These are phyloP conservation scores for Pleoardoris graminearum DNA, from an alignment of 2,329 filamentous ascomycete genomes.

Conservation along the genomic window DNA sequence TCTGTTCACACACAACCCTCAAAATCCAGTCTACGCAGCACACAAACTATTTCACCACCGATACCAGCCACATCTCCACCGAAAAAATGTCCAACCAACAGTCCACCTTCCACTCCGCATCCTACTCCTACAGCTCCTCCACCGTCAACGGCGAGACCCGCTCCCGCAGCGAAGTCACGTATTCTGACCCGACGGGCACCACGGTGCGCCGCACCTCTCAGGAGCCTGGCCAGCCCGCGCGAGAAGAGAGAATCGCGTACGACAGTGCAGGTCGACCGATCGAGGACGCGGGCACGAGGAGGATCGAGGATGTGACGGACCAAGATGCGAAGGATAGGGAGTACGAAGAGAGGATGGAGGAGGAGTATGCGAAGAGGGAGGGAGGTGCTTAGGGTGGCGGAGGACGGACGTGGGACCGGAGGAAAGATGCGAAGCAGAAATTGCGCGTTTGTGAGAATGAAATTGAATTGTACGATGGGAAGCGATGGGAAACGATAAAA, in stretches of 20 bases:
- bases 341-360: constrained; percentile 49
- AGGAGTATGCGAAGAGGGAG: constrained; percentile 51
- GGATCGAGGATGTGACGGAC: constrained; percentile 40
- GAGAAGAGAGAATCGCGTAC: constrained; percentile 31
- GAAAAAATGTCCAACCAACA: constrained; percentile 15
- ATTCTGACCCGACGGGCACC: constrained; percentile 36
- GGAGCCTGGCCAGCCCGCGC: constrained; percentile 29
- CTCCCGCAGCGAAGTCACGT: constrained; percentile 28
- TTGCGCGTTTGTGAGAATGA: too few species aligned
- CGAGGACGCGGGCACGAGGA: constrained; percentile 10
- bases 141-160: constrained; percentile 36
- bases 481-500: not conserved
- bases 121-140: constrained; percentile 27
- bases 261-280: constrained; percentile 27
- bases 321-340: constrained; percentile 42
- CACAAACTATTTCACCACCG: not conserved
- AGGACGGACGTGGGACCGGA: not conserved
- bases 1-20: not conserved
- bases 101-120: constrained; percentile 33
- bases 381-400: constrained; percentile 41
- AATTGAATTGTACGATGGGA: not conserved
- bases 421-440: not conserved
- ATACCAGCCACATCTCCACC: not conserved
- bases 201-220: constrained; percentile 30
- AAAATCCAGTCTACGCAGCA: not conserved